phyloP scores from a whole-genome alignment of 495 filamentous ascomycete genomes.

The Cladorrhinum samala region DNA sequence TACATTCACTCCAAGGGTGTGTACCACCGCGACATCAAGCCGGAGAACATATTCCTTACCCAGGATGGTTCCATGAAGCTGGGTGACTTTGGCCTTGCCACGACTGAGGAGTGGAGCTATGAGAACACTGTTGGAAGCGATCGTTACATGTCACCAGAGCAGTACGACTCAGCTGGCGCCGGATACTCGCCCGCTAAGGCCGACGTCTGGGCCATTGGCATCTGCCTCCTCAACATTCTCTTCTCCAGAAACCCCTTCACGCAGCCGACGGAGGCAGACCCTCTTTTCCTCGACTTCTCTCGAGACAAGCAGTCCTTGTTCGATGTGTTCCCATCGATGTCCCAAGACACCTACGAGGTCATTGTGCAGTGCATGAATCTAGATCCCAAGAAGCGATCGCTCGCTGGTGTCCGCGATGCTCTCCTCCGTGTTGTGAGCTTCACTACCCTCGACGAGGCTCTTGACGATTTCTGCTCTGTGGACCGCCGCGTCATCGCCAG shows the following conservation, averaged over 20 bases:
- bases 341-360: conserved; percentile 92
- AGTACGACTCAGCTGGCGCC: conserved; percentile 76
- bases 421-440: conserved; percentile 78
- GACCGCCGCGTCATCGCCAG: conserved; percentile 65
- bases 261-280: conserved; percentile 76
- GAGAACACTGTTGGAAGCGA: conserved; percentile 94
- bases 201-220: conserved; percentile 93
- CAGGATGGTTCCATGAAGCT: conserved; percentile 86
- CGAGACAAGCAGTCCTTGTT: conserved; percentile 90
- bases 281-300: conserved; percentile 85
- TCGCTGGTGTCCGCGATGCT: conserved; percentile 66
- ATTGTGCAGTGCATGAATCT: conserved; percentile 80
- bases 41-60: conserved; percentile 95
- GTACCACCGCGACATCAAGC: conserved; percentile 98
- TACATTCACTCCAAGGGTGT: conserved; percentile 86
- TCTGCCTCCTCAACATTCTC: conserved; percentile 91
- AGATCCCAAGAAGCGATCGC: conserved; percentile 82
- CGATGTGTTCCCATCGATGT: conserved; percentile 98
- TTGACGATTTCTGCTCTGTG: conserved; percentile 91
- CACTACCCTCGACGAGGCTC: conserved; percentile 75
- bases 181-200: conserved; percentile 93
- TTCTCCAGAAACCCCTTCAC: conserved; percentile 95
- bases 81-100: conserved; percentile 91
- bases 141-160: conserved; percentile 97
- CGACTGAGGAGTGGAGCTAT: conserved; percentile 75